Evolutionary conservation across 768 basidiomycete species (phyloP).

Genomic region (Lentinula sp.): DNA sequence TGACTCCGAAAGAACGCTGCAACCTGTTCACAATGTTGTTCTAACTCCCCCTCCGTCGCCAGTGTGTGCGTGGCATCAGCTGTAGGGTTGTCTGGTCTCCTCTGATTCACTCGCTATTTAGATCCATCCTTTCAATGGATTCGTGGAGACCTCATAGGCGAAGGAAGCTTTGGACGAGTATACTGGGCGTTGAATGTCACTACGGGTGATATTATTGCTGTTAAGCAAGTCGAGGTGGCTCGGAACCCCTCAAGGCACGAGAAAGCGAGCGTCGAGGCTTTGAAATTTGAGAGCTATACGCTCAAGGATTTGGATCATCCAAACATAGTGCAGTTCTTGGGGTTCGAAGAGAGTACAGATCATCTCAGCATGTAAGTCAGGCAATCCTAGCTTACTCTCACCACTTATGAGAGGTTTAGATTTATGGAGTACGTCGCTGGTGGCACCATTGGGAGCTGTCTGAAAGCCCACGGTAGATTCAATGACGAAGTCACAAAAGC

Average conservation of each 20-base stretch:
- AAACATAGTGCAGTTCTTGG: conserved; percentile 90
- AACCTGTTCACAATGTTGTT: background rate
- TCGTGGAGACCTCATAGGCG: conserved; percentile 87
- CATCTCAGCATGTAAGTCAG: conserved; percentile 72
- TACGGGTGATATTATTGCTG: conserved; percentile 90
- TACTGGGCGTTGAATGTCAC: conserved; percentile 86
- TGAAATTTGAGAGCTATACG: conserved; percentile 83
- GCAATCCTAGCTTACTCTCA: background rate
- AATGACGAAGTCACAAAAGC: conserved; percentile 79
- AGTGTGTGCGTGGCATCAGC: background rate
- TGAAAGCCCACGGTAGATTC: conserved; percentile 77
- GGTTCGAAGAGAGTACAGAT: conserved; percentile 70
- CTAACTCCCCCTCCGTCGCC: background rate
- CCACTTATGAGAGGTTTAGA: conserved; percentile 29
- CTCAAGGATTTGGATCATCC: conserved; percentile 85
- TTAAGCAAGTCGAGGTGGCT: conserved; percentile 90
- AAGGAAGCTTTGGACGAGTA: conserved; percentile 92
- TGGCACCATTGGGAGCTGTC: conserved; percentile 78
- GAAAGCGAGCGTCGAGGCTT: conserved; percentile 65
- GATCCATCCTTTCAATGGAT: conserved; percentile 79
- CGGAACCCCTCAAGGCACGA: conserved; percentile 65
- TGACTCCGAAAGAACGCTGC: background rate
- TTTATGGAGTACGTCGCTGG: conserved; percentile 96
- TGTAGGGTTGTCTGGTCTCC: background rate
- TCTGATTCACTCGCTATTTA: background rate